Percentiles rank a stretch among this genome's conserved stretches.
phyloP scores from a whole-genome alignment of 2,329 filamentous ascomycete genomes.

The Grosmannia huntii region DNA sequence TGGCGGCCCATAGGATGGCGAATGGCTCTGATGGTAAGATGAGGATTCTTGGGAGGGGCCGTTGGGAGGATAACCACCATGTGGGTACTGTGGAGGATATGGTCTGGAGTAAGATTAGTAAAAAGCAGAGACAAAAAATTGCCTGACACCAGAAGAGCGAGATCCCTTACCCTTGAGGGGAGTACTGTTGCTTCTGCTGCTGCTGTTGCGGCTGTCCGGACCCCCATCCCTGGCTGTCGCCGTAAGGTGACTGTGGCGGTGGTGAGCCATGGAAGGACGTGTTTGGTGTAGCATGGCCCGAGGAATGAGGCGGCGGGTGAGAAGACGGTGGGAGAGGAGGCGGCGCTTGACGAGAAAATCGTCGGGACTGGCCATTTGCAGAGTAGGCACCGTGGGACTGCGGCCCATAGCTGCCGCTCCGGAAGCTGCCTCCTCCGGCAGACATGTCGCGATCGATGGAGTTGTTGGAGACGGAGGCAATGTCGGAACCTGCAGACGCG shows the following conservation, averaged over 20 bases:
- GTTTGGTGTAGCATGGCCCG: slow-evolving; percentile 26
- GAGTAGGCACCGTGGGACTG: slow-evolving; percentile 19
- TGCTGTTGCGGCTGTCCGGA: slow-evolving; percentile 20
- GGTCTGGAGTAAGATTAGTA: slow-evolving; percentile 32
- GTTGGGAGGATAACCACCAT: slow-evolving; percentile 38
- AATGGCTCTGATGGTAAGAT: slow-evolving; percentile 37
- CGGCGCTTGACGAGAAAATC: background rate
- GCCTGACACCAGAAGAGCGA: background rate
- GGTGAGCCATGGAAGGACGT: slow-evolving; percentile 33
- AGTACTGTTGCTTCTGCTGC: slow-evolving; percentile 23
- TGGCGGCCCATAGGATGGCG: slow-evolving; percentile 42
- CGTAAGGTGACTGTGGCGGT: slow-evolving; percentile 28
- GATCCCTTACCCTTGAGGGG: slow-evolving; percentile 27
- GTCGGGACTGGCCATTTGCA: slow-evolving; percentile 16
- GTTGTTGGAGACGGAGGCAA: slow-evolving; percentile 34
- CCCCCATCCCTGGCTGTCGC: slow-evolving; percentile 24
- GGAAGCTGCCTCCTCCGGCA: slow-evolving; percentile 28
- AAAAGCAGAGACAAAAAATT: background rate
- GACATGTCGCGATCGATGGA: slow-evolving; percentile 39
- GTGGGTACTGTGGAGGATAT: slow-evolving; percentile 48
- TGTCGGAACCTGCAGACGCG: slow-evolving; percentile 20
- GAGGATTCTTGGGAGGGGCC: slow-evolving; percentile 39
- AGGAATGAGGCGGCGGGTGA: slow-evolving; percentile 20
- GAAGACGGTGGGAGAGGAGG: background rate
- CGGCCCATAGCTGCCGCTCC: slow-evolving; percentile 1